phyloP scores from a whole-genome alignment of 164 flowering plant genomes.

The Santalum album region DNA sequence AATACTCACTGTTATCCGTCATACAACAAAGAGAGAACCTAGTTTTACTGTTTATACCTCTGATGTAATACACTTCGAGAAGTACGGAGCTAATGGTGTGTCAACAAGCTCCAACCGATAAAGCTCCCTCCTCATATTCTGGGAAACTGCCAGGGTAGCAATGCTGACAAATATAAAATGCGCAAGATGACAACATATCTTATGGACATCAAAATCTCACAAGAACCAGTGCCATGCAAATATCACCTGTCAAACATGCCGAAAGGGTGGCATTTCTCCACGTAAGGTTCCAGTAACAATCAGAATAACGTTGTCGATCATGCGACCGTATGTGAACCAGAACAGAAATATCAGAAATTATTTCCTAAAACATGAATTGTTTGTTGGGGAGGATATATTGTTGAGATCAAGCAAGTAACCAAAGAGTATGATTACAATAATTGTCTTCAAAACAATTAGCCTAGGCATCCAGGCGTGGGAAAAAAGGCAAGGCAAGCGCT shows the following conservation, averaged over 20 bases:
- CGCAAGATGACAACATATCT: too few species aligned
- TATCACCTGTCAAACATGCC: constrained; percentile 98
- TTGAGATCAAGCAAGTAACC: too few species aligned
- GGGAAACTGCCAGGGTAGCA: constrained; percentile 97
- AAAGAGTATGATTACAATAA: too few species aligned
- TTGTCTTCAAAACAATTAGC: too few species aligned
- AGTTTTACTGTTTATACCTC: constrained; percentile 43
- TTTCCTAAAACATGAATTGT: too few species aligned
- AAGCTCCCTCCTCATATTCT: constrained; percentile 92
- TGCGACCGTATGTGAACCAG: constrained; percentile 83
- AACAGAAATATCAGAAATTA: constrained; percentile 1
- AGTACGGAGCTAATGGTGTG: constrained; percentile 98
- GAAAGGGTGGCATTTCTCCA: constrained; percentile 98
- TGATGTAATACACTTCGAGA: constrained; percentile 96
- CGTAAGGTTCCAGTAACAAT: constrained; percentile 98
- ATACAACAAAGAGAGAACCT: background rate
- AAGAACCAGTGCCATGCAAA: too few species aligned
- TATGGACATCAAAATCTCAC: too few species aligned
- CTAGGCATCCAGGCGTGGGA: too few species aligned
- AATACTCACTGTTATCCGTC: too few species aligned
- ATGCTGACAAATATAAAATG: constrained; percentile 49
- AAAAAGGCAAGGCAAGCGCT: too few species aligned
- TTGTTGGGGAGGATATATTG: too few species aligned
- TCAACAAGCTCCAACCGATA: constrained; percentile 97
- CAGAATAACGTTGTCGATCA: constrained; percentile 98